These are phyloP conservation scores for Mortierella sp. DNA, from an alignment of 371 early-diverging fungal genomes.

Conservation along the genomic window DNA sequence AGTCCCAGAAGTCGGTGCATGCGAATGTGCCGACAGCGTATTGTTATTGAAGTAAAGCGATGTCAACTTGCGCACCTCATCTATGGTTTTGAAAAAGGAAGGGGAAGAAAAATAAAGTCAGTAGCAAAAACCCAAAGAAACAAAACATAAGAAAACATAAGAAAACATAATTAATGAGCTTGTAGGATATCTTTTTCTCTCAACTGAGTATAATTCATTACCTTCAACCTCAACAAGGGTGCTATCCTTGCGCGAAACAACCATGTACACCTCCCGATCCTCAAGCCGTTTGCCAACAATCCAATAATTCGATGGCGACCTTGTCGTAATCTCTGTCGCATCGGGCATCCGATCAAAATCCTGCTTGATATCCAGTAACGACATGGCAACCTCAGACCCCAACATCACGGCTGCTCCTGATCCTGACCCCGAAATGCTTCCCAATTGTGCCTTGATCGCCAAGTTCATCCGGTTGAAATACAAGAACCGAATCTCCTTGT, in stretches of 20 bases:
- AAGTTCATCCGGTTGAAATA: conserved; percentile 57
- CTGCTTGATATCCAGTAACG: conserved; percentile 66
- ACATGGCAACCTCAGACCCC: conserved; percentile 47
- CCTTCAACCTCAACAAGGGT: conserved; percentile 74
- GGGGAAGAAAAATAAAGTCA: neutral
- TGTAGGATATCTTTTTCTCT: too few relatives aligned
- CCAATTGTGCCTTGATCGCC: conserved; percentile 52
- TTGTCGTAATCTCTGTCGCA: conserved; percentile 71
- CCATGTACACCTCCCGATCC: conserved; percentile 70
- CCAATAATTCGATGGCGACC: conserved; percentile 74
- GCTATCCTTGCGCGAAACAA: conserved; percentile 73
- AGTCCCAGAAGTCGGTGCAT: conserved; percentile 3
- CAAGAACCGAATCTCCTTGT: conserved; percentile 55
- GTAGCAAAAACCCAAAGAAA: neutral
- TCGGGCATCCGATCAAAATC: conserved; percentile 70
- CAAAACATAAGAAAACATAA: too few relatives aligned
- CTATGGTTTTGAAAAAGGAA: conserved; percentile 13
- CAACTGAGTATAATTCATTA: too few relatives aligned
- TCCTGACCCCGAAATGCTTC: conserved; percentile 32
- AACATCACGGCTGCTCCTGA: conserved; percentile 20
- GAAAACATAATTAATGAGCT: too few relatives aligned
- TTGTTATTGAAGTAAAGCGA: conserved; percentile 50
- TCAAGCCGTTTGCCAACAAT: conserved; percentile 69
- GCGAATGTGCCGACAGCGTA: conserved; percentile 3
- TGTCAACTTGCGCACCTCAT: conserved; percentile 55